These are phyloP conservation scores for Cladosporium oxysporum DNA, from an alignment of 2,329 filamentous ascomycete genomes.

Conservation along the genomic window DNA sequence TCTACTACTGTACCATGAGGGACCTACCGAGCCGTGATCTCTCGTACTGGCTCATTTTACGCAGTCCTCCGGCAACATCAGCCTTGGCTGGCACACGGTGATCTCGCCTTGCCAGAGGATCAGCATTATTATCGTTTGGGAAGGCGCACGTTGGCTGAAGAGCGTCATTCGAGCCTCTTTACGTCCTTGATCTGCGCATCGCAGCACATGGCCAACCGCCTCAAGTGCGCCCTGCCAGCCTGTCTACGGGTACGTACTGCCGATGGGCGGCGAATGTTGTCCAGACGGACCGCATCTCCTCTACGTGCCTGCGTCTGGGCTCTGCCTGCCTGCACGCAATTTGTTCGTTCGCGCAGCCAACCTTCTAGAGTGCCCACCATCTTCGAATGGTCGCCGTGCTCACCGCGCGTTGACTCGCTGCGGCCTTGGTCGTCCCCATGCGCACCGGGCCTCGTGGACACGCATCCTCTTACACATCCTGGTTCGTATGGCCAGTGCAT, in stretches of 20 bases:
- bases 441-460: conserved; percentile 12
- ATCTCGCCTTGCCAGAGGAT: conserved; percentile 1
- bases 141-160: background rate
- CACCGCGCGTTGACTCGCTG: background rate
- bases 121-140: background rate
- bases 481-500: conserved; percentile 14
- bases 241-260: background rate
- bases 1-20: background rate
- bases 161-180: background rate
- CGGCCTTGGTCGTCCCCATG: background rate
- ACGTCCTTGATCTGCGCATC: conserved; percentile 7
- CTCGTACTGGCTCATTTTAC: conserved; percentile 4
- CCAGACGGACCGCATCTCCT: conserved; percentile 15
- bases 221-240: background rate
- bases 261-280: background rate
- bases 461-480: conserved; percentile 3
- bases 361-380: conserved; percentile 15
- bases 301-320: conserved; percentile 15
- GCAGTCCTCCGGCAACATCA: conserved; percentile 1
- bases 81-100: conserved; percentile 6
- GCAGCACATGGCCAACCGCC: background rate
- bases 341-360: conserved; percentile 9
- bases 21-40: conserved; percentile 8
- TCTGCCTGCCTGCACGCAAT: conserved; percentile 17
- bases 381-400: conserved; percentile 1